Evolutionary conservation across 257 asterid genomes (phyloP).

Genomic region (Gynochthodes officinalis): DNA sequence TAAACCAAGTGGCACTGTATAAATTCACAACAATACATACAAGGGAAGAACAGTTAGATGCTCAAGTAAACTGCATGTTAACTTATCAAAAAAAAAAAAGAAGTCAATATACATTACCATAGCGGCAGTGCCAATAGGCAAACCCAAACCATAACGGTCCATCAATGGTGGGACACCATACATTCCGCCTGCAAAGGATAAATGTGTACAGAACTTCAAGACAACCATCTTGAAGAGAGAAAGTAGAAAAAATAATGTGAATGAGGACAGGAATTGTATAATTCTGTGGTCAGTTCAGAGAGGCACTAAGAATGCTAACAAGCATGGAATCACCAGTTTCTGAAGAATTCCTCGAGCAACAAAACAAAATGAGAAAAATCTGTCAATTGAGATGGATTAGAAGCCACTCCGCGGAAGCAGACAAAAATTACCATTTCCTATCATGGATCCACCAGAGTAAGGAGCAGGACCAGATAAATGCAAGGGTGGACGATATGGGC

Average conservation of each 20-base stretch:
- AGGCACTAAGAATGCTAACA: background rate
- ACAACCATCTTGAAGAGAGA: background rate
- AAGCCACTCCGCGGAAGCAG: background rate
- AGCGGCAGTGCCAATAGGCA: constrained; percentile 63
- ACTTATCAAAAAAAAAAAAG: background rate
- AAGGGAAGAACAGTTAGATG: background rate
- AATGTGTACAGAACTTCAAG: background rate
- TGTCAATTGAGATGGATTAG: background rate
- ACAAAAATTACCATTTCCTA: constrained; percentile 53
- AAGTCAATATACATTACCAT: constrained; percentile 36
- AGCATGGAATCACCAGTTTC: background rate
- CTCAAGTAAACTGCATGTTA: background rate
- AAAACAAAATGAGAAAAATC: background rate
- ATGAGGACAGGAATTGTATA: background rate
- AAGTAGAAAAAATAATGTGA: background rate
- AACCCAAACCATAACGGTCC: constrained; percentile 64
- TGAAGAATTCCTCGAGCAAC: background rate
- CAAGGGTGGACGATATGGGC: constrained; percentile 73
- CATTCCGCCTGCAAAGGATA: constrained; percentile 55
- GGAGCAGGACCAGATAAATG: constrained; percentile 71
- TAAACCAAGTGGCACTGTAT: background rate
- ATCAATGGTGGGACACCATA: constrained; percentile 77
- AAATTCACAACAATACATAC: background rate
- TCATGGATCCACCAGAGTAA: constrained; percentile 62
- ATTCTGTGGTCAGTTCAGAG: background rate